Base-by-base conservation (phyloP, 495 filamentous ascomycete species). In the Xylaria flabelliformis region DNA sequence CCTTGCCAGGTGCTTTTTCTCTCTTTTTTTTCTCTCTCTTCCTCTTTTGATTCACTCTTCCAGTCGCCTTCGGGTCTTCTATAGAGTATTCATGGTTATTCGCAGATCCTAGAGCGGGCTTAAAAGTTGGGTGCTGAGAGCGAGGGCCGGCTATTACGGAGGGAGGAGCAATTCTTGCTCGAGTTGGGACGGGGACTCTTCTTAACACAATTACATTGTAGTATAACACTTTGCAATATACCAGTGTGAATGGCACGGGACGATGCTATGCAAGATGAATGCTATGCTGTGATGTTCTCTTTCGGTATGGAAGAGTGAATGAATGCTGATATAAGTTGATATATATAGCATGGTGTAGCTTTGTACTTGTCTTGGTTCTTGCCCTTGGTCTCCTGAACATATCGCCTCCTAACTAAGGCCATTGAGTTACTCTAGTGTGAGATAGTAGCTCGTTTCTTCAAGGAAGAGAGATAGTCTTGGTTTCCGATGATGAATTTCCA, bases 51-150 rank as follows among this genome's bases (percentile, higher is more conserved):
- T 61, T 41, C 17, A 61, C 2, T 19, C 32, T 36, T 4, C 44
- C 5, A 51, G 29, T 26, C 17, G 10, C 61, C 61, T 41, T 64
- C 19, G 61, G 4, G 34, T 48, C 42, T 34, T 34, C 9, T 64
- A 24, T 64, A 64, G 41, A 64, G 26, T 50, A 50, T 64, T 13
- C 42, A n/a, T 10, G 19, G 36, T 24, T 41, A 42, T 65, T 65
- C 17, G 42, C 44, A 65, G n/a, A 46, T 64, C 62, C 9, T 29
- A 64, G 36, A 65, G 42, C 44, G n/a, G 58, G 21, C 39, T 19
- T 39, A 21, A 61, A 61, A 39, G 32, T n/a, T 10, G 34, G 17
- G 17, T n/a, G 32, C 58, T 59, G 26, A 19, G 55, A 34, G 55
- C 55, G 32, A 34, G 13, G 32, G 32, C 34, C 36, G 15, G 56